Percentiles rank a stretch among this genome's conserved stretches.
phyloP scores from a whole-genome alignment of 345 rosid genomes.

The Rhodomyrtus tomentosa region DNA sequence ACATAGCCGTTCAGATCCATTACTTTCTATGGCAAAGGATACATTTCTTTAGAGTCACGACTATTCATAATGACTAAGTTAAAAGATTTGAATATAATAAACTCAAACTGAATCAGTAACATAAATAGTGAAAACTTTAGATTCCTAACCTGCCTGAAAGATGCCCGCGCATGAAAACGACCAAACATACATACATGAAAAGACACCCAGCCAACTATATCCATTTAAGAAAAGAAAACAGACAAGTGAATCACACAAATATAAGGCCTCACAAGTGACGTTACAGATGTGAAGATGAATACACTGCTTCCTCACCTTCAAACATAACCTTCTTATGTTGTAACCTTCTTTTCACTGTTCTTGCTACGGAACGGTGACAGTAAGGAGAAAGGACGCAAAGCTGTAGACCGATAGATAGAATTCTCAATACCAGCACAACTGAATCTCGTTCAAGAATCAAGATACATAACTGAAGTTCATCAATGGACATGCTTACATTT shows the following conservation, averaged over 20 bases:
- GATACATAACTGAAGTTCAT: background rate
- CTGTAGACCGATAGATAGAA: slow-evolving; percentile 17
- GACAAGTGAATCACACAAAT: background rate
- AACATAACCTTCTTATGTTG: slow-evolving; percentile 8
- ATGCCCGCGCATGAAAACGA: background rate
- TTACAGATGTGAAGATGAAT: background rate
- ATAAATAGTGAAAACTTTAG: background rate
- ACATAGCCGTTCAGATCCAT: background rate
- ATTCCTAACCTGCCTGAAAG: background rate
- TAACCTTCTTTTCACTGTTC: slow-evolving; percentile 44
- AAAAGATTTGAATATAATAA: background rate
- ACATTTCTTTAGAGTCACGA: background rate
- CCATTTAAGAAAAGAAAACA: background rate
- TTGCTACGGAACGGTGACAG: slow-evolving; percentile 80
- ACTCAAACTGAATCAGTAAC: background rate
- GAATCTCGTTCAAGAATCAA: background rate
- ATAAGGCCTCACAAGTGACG: background rate
- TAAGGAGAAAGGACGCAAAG: slow-evolving; percentile 72
- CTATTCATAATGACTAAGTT: background rate
- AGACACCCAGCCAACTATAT: background rate
- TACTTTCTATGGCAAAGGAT: background rate
- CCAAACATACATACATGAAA: background rate
- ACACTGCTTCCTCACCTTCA: slow-evolving; percentile 1
- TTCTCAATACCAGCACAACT: background rate
- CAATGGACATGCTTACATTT: slow-evolving; percentile 34